Base-by-base conservation (phyloP, 495 filamentous ascomycete genomes). In the Penicillium longicatenatum region DNA sequence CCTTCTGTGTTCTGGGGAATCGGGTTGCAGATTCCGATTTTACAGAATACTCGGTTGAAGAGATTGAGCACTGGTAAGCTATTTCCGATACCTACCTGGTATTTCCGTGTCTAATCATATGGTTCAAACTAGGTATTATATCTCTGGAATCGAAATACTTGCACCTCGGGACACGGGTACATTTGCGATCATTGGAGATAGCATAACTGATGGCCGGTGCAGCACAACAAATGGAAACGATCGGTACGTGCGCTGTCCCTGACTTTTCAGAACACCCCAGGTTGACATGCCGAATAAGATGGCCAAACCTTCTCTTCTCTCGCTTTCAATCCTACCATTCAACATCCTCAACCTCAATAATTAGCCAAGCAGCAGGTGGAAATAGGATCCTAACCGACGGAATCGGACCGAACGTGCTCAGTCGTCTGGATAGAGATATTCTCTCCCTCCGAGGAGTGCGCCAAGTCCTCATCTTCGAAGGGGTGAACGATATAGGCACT, bases 321-420 rank as follows among this genome's bases (percentile, higher is more conserved):
- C 75, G 76, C 14, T 74, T 89, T 70, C 80, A 82, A 52, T 64
- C 75, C 29, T 58, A 77, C 58, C 67, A 72, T 16, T 64, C 75
- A 30, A 81, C 74, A 41, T 59, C 76, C 35, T 48, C 68, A 26
- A 80, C 89, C 37, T 74, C 79, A 4, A 75, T 90, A 16, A 74
- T 81, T 61, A 91, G 90, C 72, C 84, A 89, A 74, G 87, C 86
- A n/a, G 87, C 86, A 0, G 88, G 88, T 33, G 87, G 88, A 39
- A 90, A 91, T 73, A 75, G 84, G 3, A 78, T 90, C 1, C 78
- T 91, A 0, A 65, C 59, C 20, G 85, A 87, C 54, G 83, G 86
- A 3, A 74, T 86, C 0, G 88, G 88, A 6, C 86, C 87, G 4
- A 83, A 82, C 20, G 78, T 85, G 1, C 66, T 88, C 33, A 70